Percentiles rank a stretch among this genome's conserved stretches.
phyloP scores from a whole-genome alignment of 805 yeast species.

The Metschnikowia koreensis region DNA sequence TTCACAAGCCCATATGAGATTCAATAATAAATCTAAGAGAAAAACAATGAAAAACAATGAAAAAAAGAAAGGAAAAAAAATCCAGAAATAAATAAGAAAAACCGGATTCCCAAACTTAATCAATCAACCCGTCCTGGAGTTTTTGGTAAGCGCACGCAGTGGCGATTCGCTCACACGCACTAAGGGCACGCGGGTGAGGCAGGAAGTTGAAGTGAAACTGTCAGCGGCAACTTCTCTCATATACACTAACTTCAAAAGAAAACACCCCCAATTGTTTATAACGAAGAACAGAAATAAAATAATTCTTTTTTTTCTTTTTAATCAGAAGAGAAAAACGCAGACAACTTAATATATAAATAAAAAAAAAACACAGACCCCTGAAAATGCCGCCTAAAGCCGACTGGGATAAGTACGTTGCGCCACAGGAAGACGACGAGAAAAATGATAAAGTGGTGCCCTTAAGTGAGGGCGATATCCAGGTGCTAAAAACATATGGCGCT shows the following conservation, averaged over 20 bases:
- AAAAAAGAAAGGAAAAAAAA: not conserved
- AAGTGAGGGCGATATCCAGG: constrained; percentile 96
- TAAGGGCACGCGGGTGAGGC: too few relatives aligned
- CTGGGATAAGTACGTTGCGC: constrained; percentile 96
- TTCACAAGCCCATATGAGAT: too few relatives aligned
- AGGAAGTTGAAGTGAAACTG: not conserved
- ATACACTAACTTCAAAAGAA: not conserved
- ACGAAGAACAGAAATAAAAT: not conserved
- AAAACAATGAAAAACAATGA: not conserved
- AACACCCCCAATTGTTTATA: not conserved
- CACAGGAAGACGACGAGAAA: constrained; percentile 65
- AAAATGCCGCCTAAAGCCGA: constrained; percentile 94
- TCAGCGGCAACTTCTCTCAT: not conserved
- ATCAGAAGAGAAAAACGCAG: too few relatives aligned
- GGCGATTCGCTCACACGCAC: constrained; percentile 1
- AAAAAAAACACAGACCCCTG: not conserved
- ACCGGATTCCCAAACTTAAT: not conserved
- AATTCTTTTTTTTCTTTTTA: not conserved
- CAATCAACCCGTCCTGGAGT: too few relatives aligned
- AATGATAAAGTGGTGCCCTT: constrained; percentile 78
- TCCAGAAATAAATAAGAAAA: not conserved
- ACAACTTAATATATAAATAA: too few relatives aligned
- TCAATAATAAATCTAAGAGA: not conserved
- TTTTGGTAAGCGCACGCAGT: constrained; percentile 8
- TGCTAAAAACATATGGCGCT: constrained; percentile 92